Percentiles rank a stretch among this genome's conserved stretches.
These are phyloP conservation scores for Dendryphion nanum DNA, from an alignment of 2,329 filamentous ascomycete genomes.

Conservation along the genomic window DNA sequence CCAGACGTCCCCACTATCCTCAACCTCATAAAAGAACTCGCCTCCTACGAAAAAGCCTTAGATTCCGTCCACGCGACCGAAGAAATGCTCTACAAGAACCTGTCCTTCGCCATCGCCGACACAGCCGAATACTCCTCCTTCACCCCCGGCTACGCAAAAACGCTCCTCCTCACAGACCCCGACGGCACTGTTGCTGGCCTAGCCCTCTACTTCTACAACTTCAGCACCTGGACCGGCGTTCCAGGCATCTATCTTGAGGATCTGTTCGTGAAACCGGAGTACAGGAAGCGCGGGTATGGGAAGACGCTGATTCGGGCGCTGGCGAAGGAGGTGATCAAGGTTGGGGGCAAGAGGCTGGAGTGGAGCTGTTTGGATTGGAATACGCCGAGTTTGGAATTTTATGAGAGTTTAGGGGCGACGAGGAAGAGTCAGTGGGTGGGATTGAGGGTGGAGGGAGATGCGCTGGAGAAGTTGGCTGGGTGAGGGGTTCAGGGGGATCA, in stretches of 20 bases:
- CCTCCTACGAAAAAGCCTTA: constrained; percentile 79
- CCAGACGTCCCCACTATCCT: constrained; percentile 82
- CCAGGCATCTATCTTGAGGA: constrained; percentile 93
- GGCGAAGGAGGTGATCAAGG: constrained; percentile 73
- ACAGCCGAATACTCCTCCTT: constrained; percentile 23
- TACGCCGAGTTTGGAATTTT: constrained; percentile 84
- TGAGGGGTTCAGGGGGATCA: too few species aligned
- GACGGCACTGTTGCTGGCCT: constrained; percentile 63
- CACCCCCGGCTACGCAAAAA: constrained; percentile 68
- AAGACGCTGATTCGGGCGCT: constrained; percentile 70
- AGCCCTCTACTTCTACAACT: constrained; percentile 93
- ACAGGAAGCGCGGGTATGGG: constrained; percentile 77
- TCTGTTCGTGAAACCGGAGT: constrained; percentile 72
- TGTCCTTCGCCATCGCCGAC: constrained; percentile 66
- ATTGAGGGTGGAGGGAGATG: constrained; percentile 71
- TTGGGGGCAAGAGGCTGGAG: constrained; percentile 74
- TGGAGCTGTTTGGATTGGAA: constrained; percentile 96
- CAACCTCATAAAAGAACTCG: constrained; percentile 77
- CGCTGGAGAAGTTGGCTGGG: constrained; percentile 57
- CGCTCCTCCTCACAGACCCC: constrained; percentile 60
- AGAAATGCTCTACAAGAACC: constrained; percentile 67
- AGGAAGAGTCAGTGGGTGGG: constrained; percentile 71
- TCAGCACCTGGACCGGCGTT: constrained; percentile 86
- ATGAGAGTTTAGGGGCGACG: constrained; percentile 62
- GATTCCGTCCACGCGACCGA: constrained; percentile 76